These are phyloP conservation scores for Tetrahymena borealis DNA, from an alignment of 73 alveolate species.

Conservation along the genomic window DNA sequence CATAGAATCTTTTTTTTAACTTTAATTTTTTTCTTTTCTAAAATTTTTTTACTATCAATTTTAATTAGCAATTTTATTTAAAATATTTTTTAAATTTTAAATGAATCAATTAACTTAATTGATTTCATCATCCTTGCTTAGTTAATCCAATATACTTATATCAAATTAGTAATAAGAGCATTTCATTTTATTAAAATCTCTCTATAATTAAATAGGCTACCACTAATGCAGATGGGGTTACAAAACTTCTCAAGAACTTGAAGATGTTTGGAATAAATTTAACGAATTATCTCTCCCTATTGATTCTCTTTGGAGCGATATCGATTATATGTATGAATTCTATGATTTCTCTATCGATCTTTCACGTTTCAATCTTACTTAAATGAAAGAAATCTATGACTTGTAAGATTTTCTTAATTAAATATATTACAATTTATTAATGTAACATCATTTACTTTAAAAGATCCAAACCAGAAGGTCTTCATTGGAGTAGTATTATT, in stretches of 20 bases:
- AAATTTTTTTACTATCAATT: too few species aligned
- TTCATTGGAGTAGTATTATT: constrained; percentile 64
- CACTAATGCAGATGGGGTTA: constrained; percentile 92
- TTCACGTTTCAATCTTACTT: constrained; percentile 12
- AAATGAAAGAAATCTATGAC: constrained; percentile 28
- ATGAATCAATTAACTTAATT: too few species aligned
- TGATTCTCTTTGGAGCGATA: constrained; percentile 76
- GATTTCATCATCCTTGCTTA: too few species aligned
- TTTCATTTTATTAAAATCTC: not conserved
- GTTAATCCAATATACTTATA: too few species aligned
- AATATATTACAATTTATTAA: not conserved
- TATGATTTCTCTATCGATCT: constrained; percentile 48
- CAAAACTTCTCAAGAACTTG: constrained; percentile 56
- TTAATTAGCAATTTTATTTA: too few species aligned
- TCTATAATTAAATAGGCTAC: constrained; percentile 47
- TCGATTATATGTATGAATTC: constrained; percentile 57
- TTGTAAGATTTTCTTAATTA: not conserved
- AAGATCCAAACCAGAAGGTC: constrained; percentile 32
- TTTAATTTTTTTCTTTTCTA: too few species aligned
- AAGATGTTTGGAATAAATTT: constrained; percentile 52
- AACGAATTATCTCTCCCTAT: constrained; percentile 44
- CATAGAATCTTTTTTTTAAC: too few species aligned
- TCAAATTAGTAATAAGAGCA: not conserved
- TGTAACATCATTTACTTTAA: not conserved
- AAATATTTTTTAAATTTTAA: too few species aligned